Evolutionary conservation across 129 eudicot species (phyloP).

Genomic region (Centaurea solstitialis): DNA sequence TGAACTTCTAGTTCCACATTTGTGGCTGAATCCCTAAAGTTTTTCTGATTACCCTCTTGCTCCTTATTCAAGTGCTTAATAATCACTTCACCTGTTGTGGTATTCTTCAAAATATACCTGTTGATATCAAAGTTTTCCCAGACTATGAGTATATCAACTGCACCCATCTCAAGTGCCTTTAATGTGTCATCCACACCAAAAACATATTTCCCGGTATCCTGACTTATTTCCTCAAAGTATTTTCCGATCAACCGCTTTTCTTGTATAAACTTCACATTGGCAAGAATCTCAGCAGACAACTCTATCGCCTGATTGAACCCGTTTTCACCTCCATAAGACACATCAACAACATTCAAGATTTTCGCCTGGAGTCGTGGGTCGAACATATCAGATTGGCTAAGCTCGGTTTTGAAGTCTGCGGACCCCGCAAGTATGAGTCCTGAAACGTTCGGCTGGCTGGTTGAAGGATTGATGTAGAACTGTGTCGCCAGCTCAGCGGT

Average conservation of each 20-base stretch:
- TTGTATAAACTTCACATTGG: slow-evolving; percentile 46
- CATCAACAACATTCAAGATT: slow-evolving; percentile 43
- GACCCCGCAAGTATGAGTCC: slow-evolving; percentile 52
- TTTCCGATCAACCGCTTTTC: slow-evolving; percentile 44
- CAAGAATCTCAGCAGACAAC: slow-evolving; percentile 39
- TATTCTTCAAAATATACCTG: slow-evolving; percentile 30
- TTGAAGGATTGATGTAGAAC: slow-evolving; percentile 30
- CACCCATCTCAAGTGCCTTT: slow-evolving; percentile 50
- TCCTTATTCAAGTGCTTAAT: neutral
- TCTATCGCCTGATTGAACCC: slow-evolving; percentile 23
- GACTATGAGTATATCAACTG: slow-evolving; percentile 40
- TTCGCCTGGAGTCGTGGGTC: slow-evolving; percentile 44
- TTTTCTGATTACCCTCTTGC: slow-evolving; percentile 42
- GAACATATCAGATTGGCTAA: slow-evolving; percentile 51
- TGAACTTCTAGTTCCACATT: slow-evolving; percentile 41
- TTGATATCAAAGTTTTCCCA: slow-evolving; percentile 44
- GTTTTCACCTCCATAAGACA: slow-evolving; percentile 44
- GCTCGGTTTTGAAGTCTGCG: slow-evolving; percentile 47
- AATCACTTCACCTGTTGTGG: slow-evolving; percentile 31
- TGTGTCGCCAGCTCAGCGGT: no score
- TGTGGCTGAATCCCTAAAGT: slow-evolving; percentile 33
- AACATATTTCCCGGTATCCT: slow-evolving; percentile 40
- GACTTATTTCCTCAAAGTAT: slow-evolving; percentile 47
- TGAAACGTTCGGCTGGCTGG: slow-evolving; percentile 48
- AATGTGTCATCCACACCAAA: slow-evolving; percentile 42